A percentile compares a stretch with the other conserved stretches of the same genome.
Conservation (phyloP, 306 rosid species). For the Echinosophora koreensis region DNA sequence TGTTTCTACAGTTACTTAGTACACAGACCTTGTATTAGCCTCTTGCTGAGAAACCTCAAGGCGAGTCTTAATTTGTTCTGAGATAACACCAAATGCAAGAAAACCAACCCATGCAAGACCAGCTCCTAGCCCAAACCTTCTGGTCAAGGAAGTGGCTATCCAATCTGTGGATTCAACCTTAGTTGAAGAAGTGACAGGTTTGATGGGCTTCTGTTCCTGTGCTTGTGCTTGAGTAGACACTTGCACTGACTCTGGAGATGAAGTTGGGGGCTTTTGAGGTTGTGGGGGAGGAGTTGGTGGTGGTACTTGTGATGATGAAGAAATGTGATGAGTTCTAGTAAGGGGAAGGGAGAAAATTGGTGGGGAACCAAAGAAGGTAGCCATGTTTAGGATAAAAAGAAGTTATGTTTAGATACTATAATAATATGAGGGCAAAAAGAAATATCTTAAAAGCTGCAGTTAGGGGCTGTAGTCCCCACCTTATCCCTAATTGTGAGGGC, state of each 20-base stretch:
- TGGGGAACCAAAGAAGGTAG: slow-evolving; percentile 76
- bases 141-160: slow-evolving; percentile 82
- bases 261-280: slow-evolving; percentile 51
- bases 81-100: slow-evolving; percentile 84
- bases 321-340: slow-evolving; percentile 66
- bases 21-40: slow-evolving; percentile 76
- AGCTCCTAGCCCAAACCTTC: slow-evolving; percentile 92
- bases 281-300: slow-evolving; percentile 61
- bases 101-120: slow-evolving; percentile 97
- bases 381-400: slow-evolving; percentile 58
- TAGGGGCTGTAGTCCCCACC: slow-evolving; percentile 50
- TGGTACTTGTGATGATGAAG: slow-evolving; percentile 70
- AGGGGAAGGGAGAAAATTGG: slow-evolving; percentile 71
- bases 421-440: not conserved
- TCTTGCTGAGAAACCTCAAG: slow-evolving; percentile 88
- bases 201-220: slow-evolving; percentile 57
- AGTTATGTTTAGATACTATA: slow-evolving; percentile 42
- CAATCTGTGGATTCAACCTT: slow-evolving; percentile 87
- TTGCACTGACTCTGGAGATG: slow-evolving; percentile 55
- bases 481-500: slow-evolving; percentile 47
- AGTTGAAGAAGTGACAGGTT: slow-evolving; percentile 45
- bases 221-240: slow-evolving; percentile 50
- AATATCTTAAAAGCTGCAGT: slow-evolving; percentile 29
- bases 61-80: slow-evolving; percentile 96
- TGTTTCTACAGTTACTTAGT: not conserved